Evolutionary conservation across 2,329 filamentous ascomycete species (phyloP), one percentile per base, ranked within the genome.

Genomic region (Fusarium mundagurra): DNA sequence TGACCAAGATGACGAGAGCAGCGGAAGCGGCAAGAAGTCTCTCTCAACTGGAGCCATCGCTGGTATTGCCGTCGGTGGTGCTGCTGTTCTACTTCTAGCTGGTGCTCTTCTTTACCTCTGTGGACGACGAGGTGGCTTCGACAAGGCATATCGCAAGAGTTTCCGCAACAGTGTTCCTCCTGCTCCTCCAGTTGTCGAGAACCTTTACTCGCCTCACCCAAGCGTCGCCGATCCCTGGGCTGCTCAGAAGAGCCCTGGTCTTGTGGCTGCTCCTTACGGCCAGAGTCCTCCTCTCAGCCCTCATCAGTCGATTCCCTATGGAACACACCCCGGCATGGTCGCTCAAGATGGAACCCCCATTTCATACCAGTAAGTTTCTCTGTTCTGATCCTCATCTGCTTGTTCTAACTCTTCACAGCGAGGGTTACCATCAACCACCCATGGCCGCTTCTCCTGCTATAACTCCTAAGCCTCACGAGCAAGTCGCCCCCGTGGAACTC

Each of bases 21-120:
- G 44, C 55, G 61, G 67, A 27, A 33, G 61, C 9, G 39, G 44
- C 11, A 53, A 50, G 33, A 47, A 58, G 22, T 59, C 61, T 24
- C 71, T 83, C 29, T 78, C 77, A 12, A 64, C 80, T 1, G 89
- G 89, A 8, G 87, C 86, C 6, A 91, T 92, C 34, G 89, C 88
- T 2, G 91, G 90, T 9, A 90, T 92, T 36, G 85, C 84, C 2
- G 83, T 92, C 41, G 89, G 89, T 31, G 81, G 79, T 3, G 82
- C 86, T 2, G 87, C 85, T 4, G 81, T 86, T 5, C 60, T 88
- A 8, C 68, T 85, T 24, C 71, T 86, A 2, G 85, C 83, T 16
- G 82, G 85, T 14, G 82, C 79, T 1, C 76, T 90, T 11, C 74
- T 90, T 58, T 88, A 87, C 59, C 74, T 88, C 50, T 87, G 84